A percentile compares a stretch with the other conserved stretches of the same genome.
These are phyloP conservation scores for Baeospora myosura DNA, from an alignment of 1,284 basidiomycete genomes.

Conservation along the genomic window DNA sequence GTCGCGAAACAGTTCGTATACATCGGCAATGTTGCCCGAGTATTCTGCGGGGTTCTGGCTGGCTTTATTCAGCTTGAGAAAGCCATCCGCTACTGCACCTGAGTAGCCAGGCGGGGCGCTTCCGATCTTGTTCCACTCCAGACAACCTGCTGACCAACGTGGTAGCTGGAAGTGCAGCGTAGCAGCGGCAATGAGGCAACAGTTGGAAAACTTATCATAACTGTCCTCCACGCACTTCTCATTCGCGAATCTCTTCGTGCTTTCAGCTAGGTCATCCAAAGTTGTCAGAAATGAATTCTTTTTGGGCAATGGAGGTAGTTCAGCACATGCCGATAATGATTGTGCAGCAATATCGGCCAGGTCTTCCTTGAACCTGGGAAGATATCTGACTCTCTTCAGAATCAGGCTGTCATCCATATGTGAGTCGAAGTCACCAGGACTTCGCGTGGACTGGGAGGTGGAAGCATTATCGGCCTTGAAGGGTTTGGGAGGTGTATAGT, in stretches of 20 bases:
- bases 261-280: not conserved
- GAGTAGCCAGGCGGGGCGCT: not conserved
- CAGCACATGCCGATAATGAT: not conserved
- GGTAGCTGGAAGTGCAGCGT: slow-evolving; percentile 7
- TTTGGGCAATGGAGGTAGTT: not conserved
- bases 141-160: slow-evolving; percentile 4
- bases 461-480: no score
- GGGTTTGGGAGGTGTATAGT: no score
- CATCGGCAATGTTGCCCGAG: not conserved
- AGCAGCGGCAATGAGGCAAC: slow-evolving; percentile 7
- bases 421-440: no score
- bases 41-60: not conserved
- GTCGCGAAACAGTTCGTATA: not conserved
- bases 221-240: not conserved
- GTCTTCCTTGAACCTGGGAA: not conserved
- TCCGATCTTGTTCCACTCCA: not conserved
- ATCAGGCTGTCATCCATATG: not conserved
- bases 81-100: not conserved
- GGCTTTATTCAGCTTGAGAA: not conserved
- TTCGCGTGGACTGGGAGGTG: no score
- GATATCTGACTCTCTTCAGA: not conserved
- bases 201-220: not conserved
- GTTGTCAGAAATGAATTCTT: not conserved
- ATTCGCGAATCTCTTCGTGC: not conserved
- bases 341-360: not conserved